Evolutionary conservation across 345 rosid genomes (phyloP).

Genomic region (Reutealis trisperma): DNA sequence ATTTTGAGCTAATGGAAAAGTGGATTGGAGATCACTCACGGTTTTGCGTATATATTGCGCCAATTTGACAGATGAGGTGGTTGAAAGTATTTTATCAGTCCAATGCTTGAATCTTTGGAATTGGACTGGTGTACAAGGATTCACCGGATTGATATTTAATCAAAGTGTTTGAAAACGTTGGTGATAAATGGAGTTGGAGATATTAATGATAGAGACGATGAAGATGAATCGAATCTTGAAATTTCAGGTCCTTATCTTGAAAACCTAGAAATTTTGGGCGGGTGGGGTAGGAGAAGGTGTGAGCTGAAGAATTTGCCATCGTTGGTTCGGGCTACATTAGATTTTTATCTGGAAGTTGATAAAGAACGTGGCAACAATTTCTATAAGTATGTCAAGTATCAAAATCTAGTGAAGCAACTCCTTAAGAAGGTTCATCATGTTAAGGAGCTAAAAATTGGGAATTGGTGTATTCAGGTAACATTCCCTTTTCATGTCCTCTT

Average conservation of each 20-base stretch:
- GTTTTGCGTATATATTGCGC: no score
- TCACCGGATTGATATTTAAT: neutral
- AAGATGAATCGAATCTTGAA: neutral
- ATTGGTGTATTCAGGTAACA: neutral
- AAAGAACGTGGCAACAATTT: no score
- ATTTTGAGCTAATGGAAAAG: no score
- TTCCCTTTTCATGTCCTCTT: no score
- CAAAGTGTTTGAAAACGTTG: neutral
- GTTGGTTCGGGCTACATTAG: neutral
- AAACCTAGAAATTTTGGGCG: neutral
- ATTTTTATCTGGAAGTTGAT: no score
- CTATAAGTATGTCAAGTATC: neutral
- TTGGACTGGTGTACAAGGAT: neutral
- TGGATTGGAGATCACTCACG: neutral
- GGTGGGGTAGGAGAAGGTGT: neutral
- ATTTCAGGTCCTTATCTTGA: neutral
- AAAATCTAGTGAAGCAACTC: neutral
- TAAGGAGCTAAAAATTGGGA: neutral
- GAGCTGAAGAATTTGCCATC: neutral
- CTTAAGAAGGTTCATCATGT: neutral
- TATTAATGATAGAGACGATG: neutral
- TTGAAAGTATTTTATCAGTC: neutral
- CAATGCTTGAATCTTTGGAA: neutral
- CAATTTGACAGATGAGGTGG: neutral
- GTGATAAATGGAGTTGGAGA: neutral